Conservation (phyloP, 139 green algal genomes). For the Coccomyxa sp. region DNA sequence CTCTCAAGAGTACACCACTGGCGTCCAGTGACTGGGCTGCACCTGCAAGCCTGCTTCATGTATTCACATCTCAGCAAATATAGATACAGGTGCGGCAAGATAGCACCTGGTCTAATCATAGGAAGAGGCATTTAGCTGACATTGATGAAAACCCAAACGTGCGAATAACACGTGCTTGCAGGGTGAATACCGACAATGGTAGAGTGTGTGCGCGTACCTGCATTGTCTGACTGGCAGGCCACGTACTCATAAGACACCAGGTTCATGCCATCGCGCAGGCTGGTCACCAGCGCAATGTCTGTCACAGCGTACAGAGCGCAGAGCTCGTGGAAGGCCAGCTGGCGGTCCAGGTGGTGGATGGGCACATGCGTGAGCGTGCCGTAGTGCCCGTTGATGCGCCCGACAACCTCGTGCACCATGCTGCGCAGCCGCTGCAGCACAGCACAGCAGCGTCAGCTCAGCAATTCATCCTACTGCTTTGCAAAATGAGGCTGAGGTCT, state of each 20-base stretch:
- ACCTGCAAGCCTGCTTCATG: background rate
- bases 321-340: constrained; percentile 92
- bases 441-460: background rate
- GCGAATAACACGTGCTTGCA: too few species aligned
- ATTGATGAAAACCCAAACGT: too few species aligned
- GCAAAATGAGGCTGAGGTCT: background rate
- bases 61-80: background rate
- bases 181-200: too few species aligned
- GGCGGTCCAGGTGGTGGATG: constrained; percentile 96
- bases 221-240: constrained; percentile 80
- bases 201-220: constrained; percentile 31
- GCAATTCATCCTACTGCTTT: background rate
- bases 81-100: background rate
- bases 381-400: constrained; percentile 97
- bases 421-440: constrained; percentile 62
- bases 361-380: constrained; percentile 95
- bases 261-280: constrained; percentile 90
- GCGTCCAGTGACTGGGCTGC: background rate
- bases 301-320: constrained; percentile 93
- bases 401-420: constrained; percentile 98
- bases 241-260: constrained; percentile 92
- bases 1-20: background rate
- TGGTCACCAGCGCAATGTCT: constrained; percentile 78
- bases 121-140: too few species aligned
- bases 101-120: too few species aligned